Evolutionary conservation across 208 protist species (phyloP).

Genomic region (Leishmania aethiopica): DNA sequence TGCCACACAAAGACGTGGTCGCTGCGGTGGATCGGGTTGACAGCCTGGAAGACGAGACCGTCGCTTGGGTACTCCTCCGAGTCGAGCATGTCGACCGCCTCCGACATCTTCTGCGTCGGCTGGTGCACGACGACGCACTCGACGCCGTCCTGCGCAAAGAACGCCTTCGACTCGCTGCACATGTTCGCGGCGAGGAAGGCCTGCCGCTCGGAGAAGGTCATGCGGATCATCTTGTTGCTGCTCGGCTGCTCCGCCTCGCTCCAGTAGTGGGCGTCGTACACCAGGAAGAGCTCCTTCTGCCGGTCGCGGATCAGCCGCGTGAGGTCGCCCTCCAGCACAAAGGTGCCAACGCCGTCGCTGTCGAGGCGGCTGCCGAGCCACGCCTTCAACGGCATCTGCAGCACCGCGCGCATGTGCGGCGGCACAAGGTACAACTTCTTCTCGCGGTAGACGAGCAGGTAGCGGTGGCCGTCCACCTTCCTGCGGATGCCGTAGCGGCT

Average conservation of each 20-base stretch:
- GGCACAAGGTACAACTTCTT: conserved; percentile 75
- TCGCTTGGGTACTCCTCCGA: conserved; percentile 62
- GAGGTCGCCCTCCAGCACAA: conserved; percentile 81
- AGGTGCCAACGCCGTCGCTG: conserved; percentile 37
- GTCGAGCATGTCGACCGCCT: conserved; percentile 65
- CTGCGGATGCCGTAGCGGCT: conserved; percentile 70
- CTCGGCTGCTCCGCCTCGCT: conserved; percentile 43
- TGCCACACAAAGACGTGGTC: conserved; percentile 78
- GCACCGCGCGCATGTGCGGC: conserved; percentile 76
- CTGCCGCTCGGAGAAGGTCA: conserved; percentile 72
- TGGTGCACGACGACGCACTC: conserved; percentile 79
- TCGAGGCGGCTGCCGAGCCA: conserved; percentile 63
- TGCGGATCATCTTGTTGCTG: conserved; percentile 57
- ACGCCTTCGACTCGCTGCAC: conserved; percentile 46
- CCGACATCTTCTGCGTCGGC: conserved; percentile 42
- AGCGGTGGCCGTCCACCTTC: conserved; percentile 59
- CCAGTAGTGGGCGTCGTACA: conserved; percentile 82
- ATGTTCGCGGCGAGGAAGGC: conserved; percentile 52
- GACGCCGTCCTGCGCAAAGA: conserved; percentile 34
- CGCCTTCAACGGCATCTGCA: conserved; percentile 54
- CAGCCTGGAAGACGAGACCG: conserved; percentile 81
- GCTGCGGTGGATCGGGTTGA: conserved; percentile 41
- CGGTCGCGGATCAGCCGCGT: conserved; percentile 47
- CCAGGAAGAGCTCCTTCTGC: conserved; percentile 73
- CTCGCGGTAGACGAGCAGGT: conserved; percentile 48